Evolutionary conservation across 352 stramenopile genomes (phyloP).

Genomic region (Phytophthora multivora): DNA sequence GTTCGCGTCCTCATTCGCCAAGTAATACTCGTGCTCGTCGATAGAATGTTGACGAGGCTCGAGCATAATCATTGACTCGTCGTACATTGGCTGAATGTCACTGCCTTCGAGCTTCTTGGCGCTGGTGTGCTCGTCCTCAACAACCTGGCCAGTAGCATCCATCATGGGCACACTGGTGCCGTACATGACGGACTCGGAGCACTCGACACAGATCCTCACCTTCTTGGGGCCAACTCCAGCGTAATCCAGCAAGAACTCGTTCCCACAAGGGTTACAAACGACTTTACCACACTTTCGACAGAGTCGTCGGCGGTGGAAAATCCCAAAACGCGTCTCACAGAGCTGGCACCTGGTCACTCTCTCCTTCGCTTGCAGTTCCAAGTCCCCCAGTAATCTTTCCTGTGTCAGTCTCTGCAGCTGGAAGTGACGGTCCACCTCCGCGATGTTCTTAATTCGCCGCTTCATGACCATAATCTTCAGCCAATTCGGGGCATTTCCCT

Average conservation of each 20-base stretch:
- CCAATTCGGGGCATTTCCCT: conserved; percentile 78
- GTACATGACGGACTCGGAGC: conserved; percentile 52
- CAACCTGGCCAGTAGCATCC: conserved; percentile 7
- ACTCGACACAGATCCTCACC: conserved; percentile 71
- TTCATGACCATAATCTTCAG: conserved; percentile 82
- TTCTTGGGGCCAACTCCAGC: conserved; percentile 55
- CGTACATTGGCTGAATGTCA: conserved; percentile 45
- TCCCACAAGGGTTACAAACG: conserved; percentile 65
- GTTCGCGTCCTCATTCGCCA: conserved; percentile 50
- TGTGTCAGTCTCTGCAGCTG: conserved; percentile 59
- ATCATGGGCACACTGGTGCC: conserved; percentile 30
- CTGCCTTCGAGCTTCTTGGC: conserved; percentile 23
- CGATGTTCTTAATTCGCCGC: conserved; percentile 75
- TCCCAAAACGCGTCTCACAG: conserved; percentile 55
- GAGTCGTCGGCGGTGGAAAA: conserved; percentile 68
- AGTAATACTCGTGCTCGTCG: conserved; percentile 67
- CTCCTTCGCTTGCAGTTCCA: conserved; percentile 63
- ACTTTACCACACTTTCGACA: conserved; percentile 83
- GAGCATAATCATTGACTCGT: conserved; percentile 40
- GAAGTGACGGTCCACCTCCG: conserved; percentile 72
- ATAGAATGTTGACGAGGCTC: conserved; percentile 43
- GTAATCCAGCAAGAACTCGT: conserved; percentile 57
- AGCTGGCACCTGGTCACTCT: conserved; percentile 49
- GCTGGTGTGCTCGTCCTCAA: conserved; percentile 5
- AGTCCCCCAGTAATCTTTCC: conserved; percentile 56